These are phyloP conservation scores for Dovyalis caffra DNA, from an alignment of 345 rosid species.

Conservation along the genomic window DNA sequence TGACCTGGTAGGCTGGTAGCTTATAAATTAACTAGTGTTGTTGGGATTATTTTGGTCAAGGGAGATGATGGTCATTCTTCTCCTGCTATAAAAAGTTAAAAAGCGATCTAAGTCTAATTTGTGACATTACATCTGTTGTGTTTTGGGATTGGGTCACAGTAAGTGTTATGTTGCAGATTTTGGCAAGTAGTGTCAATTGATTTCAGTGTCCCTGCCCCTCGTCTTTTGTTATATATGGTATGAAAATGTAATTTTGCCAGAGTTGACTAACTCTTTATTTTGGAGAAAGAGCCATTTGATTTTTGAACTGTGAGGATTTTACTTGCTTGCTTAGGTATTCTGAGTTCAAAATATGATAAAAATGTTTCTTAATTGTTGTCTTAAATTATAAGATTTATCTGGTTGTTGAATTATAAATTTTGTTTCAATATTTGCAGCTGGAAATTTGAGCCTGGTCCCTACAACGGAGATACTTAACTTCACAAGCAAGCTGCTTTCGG, in stretches of 20 bases:
- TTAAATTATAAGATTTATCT: background rate
- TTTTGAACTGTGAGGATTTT: background rate
- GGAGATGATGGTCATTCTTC: background rate
- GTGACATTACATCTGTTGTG: background rate
- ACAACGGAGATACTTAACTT: slow-evolving; percentile 48
- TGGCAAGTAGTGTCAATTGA: background rate
- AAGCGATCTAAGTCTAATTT: background rate
- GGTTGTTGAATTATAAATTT: background rate
- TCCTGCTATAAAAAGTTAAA: background rate
- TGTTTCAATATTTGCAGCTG: slow-evolving; percentile 36
- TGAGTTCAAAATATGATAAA: background rate
- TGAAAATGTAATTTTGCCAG: background rate
- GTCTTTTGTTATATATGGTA: background rate
- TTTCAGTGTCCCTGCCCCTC: background rate
- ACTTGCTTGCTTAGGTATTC: background rate
- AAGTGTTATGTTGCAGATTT: background rate
- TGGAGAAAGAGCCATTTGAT: background rate
- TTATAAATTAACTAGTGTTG: background rate
- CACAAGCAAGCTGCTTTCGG: slow-evolving; percentile 55
- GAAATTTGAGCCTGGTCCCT: slow-evolving; percentile 55
- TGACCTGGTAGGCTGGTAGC: background rate
- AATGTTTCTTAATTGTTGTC: background rate
- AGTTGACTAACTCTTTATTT: background rate
- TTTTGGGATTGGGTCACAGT: background rate
- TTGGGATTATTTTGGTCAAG: background rate